These are phyloP conservation scores for Aspergillus sp. DNA, from an alignment of 2,329 filamentous ascomycete genomes.

Conservation along the genomic window DNA sequence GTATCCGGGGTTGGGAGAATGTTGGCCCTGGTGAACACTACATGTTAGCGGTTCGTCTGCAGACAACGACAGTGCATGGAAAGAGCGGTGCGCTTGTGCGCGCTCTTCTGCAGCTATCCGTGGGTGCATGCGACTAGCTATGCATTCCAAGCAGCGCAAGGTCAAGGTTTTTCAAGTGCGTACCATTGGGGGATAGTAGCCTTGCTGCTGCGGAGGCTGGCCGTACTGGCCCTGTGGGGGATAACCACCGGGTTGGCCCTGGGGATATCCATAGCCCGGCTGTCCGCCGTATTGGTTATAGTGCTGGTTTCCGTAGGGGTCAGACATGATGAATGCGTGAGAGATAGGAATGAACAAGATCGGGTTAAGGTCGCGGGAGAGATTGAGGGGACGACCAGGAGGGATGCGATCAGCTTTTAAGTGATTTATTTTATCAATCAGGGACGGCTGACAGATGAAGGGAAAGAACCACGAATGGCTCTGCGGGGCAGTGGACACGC, in stretches of 20 bases:
- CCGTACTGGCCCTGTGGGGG: conserved; percentile 19
- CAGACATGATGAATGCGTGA: conserved; percentile 8
- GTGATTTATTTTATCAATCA: not conserved
- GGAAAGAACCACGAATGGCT: not conserved
- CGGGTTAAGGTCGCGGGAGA: not conserved
- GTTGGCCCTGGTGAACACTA: conserved; percentile 14
- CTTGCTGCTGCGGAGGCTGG: conserved; percentile 18
- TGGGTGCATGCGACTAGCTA: not conserved
- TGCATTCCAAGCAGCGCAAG: too few species aligned
- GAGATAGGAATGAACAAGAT: not conserved
- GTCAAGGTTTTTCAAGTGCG: not conserved
- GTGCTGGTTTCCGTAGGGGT: conserved; percentile 17
- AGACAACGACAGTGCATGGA: not conserved
- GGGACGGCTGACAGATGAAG: not conserved
- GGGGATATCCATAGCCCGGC: conserved; percentile 10
- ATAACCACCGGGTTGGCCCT: conserved; percentile 20
- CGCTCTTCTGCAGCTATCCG: not conserved
- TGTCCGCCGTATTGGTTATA: conserved; percentile 21
- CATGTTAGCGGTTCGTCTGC: too few species aligned
- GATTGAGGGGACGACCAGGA: not conserved
- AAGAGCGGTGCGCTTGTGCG: not conserved
- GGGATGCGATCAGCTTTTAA: not conserved
- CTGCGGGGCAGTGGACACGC: not conserved
- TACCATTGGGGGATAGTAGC: conserved; percentile 26
- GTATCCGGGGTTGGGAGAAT: conserved; percentile 17